Evolutionary conservation across 2,329 filamentous ascomycete species (phyloP), one percentile per base, ranked within the genome.

Genomic region (Epichloe amarillans): DNA sequence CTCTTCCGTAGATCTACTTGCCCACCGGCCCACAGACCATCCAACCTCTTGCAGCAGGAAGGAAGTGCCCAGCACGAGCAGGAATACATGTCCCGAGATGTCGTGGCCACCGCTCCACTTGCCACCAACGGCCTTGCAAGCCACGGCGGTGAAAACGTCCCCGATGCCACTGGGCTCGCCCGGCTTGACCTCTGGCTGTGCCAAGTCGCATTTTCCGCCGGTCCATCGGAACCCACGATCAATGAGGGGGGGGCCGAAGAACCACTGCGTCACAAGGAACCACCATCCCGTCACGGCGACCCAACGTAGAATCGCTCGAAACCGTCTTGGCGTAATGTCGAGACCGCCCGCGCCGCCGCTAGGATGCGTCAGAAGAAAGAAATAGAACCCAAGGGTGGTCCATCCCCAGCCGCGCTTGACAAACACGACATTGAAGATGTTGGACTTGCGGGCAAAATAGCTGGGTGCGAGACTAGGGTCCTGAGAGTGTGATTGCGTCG

Each of bases 371-470:
- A 82, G 65, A 6, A 86, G 65, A 54, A 95, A 88, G 15, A 79
- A 66, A 36, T 77, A 67, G 61, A 95, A 90, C 0, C 87, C 83
- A 10, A 79, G 64, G 0, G 86, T 89, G 33, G 88, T 82, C 93
- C 93, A 98, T 47, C 83, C 78, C 93, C 93, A 98, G 54, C 91
- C 91, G 50, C 86, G 75, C 74, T 98, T 98, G 61, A 98, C 93
- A 63, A 97, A 98, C 60, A 89, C 78, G 45, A 86, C 68, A 64
- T 98, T 98, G 77, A 97, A 86, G 49, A 96, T 60, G 70, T 98
- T 98, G 66, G 82, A 77, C 69, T 98, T 98, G 60, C 84, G 84
- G 45, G 93, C 91, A 66, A 98, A 98, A 73, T 97, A 98, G 64
- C 77, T 84, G 2, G 86, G 86, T 47, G 84, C 79, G 4, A 73